A percentile compares a stretch with the other conserved stretches of the same genome.
Evolutionary conservation across 73 alveolate species (phyloP).

Genomic region (Stentor roeselii): DNA sequence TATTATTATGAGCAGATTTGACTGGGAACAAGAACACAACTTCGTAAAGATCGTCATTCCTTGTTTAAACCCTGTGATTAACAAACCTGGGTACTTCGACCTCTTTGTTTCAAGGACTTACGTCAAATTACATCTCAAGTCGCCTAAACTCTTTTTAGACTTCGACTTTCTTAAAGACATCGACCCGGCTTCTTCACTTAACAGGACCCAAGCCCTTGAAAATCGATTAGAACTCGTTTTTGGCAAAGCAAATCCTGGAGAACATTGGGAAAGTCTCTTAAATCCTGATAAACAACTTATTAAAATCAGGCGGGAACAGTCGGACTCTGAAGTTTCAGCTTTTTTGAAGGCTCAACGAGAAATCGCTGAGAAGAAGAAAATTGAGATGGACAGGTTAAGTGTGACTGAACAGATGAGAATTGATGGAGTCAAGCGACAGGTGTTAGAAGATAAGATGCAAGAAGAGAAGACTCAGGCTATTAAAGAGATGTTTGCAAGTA

Average conservation of each 20-base stretch:
- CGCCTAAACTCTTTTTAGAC: slow-evolving; percentile 15
- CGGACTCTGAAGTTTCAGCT: not conserved
- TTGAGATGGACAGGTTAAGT: slow-evolving; percentile 10
- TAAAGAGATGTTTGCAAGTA: not conserved
- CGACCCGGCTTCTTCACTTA: not conserved
- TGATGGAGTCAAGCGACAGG: not conserved
- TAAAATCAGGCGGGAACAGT: not conserved
- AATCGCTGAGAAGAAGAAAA: not conserved
- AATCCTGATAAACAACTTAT: not conserved
- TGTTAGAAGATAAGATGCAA: not conserved
- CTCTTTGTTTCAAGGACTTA: slow-evolving; percentile 1
- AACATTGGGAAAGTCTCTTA: not conserved
- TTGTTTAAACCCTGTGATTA: not conserved
- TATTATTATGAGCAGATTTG: slow-evolving; percentile 13
- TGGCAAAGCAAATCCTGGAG: not conserved
- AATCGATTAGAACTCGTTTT: not conserved
- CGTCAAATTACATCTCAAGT: slow-evolving; percentile 22
- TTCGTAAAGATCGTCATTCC: not conserved
- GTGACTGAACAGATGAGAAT: slow-evolving; percentile 19
- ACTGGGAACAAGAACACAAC: slow-evolving; percentile 12
- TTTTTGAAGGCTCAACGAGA: not conserved
- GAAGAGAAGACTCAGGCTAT: slow-evolving; percentile 1
- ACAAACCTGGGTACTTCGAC: slow-evolving; percentile 3
- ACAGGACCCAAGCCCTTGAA: not conserved
- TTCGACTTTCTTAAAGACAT: slow-evolving; percentile 6